Base-by-base conservation (phyloP, 169 alveolate species). In the Theileria luwenshuni region DNA sequence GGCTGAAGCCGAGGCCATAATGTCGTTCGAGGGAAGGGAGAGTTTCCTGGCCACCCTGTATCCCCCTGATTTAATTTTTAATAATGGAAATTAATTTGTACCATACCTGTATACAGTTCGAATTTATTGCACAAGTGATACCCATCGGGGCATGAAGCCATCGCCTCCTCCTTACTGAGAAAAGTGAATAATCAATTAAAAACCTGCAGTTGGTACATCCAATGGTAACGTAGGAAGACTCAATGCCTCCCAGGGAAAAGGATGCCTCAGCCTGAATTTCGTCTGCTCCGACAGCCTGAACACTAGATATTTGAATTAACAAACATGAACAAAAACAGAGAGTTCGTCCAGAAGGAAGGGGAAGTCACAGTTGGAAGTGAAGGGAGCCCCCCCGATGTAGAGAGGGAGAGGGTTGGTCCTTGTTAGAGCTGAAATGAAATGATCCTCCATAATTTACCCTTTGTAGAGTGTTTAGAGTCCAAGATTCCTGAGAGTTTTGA, bases 171-270 rank as follows among this genome's bases (percentile, higher is more conserved):
- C 61, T 90, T 90, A 69, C 94, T 89, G 75, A 41, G 28, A 8
- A 47, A 38, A 21, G 13, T 15, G 21, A 51, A 21, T n/a, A 21
- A 3, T 54, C 3, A n/a, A 6, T 2, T 23, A 61, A 25, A 71
- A 81, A 90, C 93, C 91, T 91, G 91, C 96, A 92, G 83, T 90
- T 84, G 62, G 86, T 84, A 86, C 96, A 92, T 13, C 95, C 96
- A 43, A 92, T 86, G 59, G 90, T 88, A 17, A 92, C 65, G 72
- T 77, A 92, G 19, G 96, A 91, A 43, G 96, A 92, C 76, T 93
- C 95, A 21, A 93, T 43, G 33, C 96, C 96, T 27, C 93, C 92
- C 52, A 93, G 71, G 21, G 47, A 73, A 13, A 67, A 43, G n/a
- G 91, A 76, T 12, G 89, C 89, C 43, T 81, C 89, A 21, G 89